A percentile compares a stretch with the other conserved stretches of the same genome.
Conservation (phyloP, 345 rosid species). For the Citrus hindsii region DNA sequence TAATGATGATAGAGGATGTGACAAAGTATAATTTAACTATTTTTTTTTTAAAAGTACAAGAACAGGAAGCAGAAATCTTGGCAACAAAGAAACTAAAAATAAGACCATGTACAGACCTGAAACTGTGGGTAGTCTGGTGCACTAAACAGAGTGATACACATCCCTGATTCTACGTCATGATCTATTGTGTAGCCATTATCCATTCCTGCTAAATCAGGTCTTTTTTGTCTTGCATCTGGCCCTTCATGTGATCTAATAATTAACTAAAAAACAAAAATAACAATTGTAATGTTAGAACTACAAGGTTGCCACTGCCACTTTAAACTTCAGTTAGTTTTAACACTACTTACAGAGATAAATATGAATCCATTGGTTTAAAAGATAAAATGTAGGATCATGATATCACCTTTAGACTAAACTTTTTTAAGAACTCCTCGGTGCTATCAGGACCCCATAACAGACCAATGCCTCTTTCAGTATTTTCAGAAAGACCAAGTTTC, state of each 20-base stretch:
- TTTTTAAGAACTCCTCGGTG: constrained; percentile 83
- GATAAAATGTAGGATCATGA: background rate
- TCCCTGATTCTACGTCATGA: constrained; percentile 82
- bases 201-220: constrained; percentile 80
- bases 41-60: background rate
- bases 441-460: constrained; percentile 96
- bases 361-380: background rate
- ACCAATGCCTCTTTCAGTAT: constrained; percentile 89
- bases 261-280: constrained; percentile 51
- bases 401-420: constrained; percentile 59
- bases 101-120: constrained; percentile 55
- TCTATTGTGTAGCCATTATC: constrained; percentile 87
- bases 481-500: constrained; percentile 81
- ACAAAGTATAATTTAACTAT: background rate
- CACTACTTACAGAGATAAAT: background rate
- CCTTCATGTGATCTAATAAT: constrained; percentile 99
- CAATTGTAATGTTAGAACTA: constrained; percentile 18
- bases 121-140: constrained; percentile 99
- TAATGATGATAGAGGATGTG: background rate
- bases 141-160: constrained; percentile 84
- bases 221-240: constrained; percentile 96
- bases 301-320: constrained; percentile 12
- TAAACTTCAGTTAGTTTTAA: constrained; percentile 6
- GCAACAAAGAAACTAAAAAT: background rate
- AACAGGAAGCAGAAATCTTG: background rate